Base-by-base conservation (phyloP, 2,329 filamentous ascomycete species). In the Alternaria conjuncta region DNA sequence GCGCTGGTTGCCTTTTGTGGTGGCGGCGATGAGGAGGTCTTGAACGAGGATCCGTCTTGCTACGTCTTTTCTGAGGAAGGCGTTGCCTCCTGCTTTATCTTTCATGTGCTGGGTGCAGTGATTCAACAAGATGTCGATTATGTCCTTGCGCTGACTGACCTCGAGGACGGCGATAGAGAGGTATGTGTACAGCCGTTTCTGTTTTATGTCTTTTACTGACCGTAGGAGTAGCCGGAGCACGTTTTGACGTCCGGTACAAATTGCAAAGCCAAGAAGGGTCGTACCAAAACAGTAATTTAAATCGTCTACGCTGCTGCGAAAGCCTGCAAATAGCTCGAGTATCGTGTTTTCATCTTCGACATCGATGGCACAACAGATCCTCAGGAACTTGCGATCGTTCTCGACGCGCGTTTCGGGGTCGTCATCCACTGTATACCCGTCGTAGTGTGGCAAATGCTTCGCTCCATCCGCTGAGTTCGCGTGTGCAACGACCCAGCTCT, bases 351-450 rank as follows among this genome's bases (percentile, higher is more conserved):
- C 1, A 0, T 41, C 15, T 15, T 41, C 32, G 0, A 15, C 32
- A 8, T 0, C 32, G 1, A 41, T 41, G 2, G 32, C 32, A 15
- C 15, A 41, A 41, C 1, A 3, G 2, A 41, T 41, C 2, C n/a
- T 15, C 0, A 41, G 8, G 2, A 41, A 41, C 32, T 41, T 41
- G 0, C 32, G 32, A 0, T n/a, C 32, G 3, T 41, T n/a, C 32
- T 41, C 32, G 15, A 41, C 1, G 0, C 32, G 32, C 32, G n/a
- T 41, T 2, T 41, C 32, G 32, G 32, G 32, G 15, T 3, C 2
- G 15, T 36, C 32, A 1, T 36, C 2, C 2, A 36, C 1, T 0
- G 7, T 36, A 15, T 36, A 36, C 1, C n/a, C 7, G n/a, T 36
- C 32, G 1, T 36, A 36, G 32, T 36, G 7, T 36, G 32, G 32